Conservation (phyloP, 2,329 filamentous ascomycete genomes). For the Chaetomium sp. region DNA sequence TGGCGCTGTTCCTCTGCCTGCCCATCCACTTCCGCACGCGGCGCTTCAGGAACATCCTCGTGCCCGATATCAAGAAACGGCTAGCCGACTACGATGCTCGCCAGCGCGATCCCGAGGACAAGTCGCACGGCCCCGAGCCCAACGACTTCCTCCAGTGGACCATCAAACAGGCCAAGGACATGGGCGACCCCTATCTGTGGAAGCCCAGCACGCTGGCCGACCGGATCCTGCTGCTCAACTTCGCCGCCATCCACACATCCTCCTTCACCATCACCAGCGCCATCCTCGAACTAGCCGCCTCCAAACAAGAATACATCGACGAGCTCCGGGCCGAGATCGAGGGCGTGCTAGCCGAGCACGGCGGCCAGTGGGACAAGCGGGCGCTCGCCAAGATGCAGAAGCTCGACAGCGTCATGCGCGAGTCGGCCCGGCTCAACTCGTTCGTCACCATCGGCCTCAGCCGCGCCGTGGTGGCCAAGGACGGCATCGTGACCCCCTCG, state of each 20-base stretch:
- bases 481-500: conserved; percentile 40
- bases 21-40: conserved; percentile 35
- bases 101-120: conserved; percentile 32
- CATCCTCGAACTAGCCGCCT: conserved; percentile 48
- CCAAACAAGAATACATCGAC: conserved; percentile 45
- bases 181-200: conserved; percentile 36
- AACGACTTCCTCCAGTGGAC: conserved; percentile 36
- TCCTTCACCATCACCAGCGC: conserved; percentile 42
- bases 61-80: conserved; percentile 36
- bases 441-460: conserved; percentile 36
- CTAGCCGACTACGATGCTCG: conserved; percentile 34
- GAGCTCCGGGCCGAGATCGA: conserved; percentile 49
- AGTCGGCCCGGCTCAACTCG: conserved; percentile 44
- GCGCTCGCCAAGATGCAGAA: conserved; percentile 42
- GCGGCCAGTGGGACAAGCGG: conserved; percentile 40
- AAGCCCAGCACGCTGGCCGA: conserved; percentile 35
- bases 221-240: conserved; percentile 40
- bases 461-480: conserved; percentile 35
- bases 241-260: conserved; percentile 46
- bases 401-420: conserved; percentile 47
- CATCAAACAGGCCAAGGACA: conserved; percentile 30
- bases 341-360: conserved; percentile 36
- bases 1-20: conserved; percentile 35
- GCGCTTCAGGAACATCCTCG: conserved; percentile 33
- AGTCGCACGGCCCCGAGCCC: conserved; percentile 18